Evolutionary conservation across 2,329 filamentous ascomycete genomes (phyloP).

Genomic region (Niveomyces coronatus): DNA sequence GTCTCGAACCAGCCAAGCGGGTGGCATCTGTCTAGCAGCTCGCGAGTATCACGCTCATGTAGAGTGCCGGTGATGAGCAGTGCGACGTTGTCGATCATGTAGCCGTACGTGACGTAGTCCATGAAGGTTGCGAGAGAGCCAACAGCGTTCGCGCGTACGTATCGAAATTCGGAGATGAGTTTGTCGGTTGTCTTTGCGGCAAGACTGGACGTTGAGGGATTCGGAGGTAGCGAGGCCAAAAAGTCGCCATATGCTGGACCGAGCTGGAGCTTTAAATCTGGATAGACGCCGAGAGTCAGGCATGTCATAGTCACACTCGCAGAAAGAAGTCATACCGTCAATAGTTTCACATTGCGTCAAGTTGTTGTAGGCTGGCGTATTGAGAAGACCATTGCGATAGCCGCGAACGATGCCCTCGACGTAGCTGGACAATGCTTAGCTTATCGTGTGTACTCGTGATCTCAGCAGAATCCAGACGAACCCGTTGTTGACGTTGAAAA

Average conservation of each 20-base stretch:
- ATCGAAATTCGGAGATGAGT: constrained; percentile 93
- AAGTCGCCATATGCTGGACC: constrained; percentile 96
- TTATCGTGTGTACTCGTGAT: constrained; percentile 4
- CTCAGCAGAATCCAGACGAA: constrained; percentile 36
- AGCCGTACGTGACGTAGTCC: constrained; percentile 96
- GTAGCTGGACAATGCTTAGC: constrained; percentile 52
- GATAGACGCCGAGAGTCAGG: not conserved
- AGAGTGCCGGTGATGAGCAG: constrained; percentile 95
- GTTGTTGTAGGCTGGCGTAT: constrained; percentile 84
- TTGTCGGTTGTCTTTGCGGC: constrained; percentile 96
- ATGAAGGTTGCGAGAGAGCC: constrained; percentile 90
- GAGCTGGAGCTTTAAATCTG: constrained; percentile 96
- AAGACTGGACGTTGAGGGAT: constrained; percentile 91
- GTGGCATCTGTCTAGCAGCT: constrained; percentile 91
- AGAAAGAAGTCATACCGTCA: constrained; percentile 58
- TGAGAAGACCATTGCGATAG: constrained; percentile 90
- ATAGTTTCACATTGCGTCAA: constrained; percentile 96
- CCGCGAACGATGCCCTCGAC: constrained; percentile 95
- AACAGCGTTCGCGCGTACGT: constrained; percentile 86
- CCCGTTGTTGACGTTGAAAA: constrained; percentile 93
- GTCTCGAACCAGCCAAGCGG: constrained; percentile 98
- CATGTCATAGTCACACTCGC: not conserved
- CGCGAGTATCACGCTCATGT: constrained; percentile 92
- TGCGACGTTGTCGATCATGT: constrained; percentile 99
- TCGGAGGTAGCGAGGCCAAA: constrained; percentile 83